Base-by-base conservation (phyloP, 2,329 filamentous ascomycete genomes). In the Chaetothyriales sp. region DNA sequence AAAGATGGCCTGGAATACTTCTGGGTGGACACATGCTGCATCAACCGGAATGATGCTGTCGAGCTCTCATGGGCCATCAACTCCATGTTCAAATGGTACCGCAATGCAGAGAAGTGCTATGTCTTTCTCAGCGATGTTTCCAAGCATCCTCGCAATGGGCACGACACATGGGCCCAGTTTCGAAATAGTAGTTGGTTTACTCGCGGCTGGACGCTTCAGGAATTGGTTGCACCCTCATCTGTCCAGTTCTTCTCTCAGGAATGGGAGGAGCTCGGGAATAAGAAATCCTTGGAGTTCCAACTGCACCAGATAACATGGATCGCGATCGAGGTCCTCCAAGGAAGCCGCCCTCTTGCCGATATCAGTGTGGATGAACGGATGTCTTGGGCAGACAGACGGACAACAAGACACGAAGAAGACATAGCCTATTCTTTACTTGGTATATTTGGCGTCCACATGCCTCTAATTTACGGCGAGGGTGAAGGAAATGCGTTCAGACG, bases 391-490 rank as follows among this genome's bases (percentile, higher is more conserved):
- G 65, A 64, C 8, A 53, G 50, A 18, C 62, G 62, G 19, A 49
- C 59, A 3, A 71, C 69, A 0, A 62, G 58, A 0, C 48, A 63
- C 2, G 4, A 46, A 0, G 70, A 73, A 43, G 71, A 73, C 36
- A 61, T 62, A 9, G 68, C 69, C 0, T 73, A 73, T 39, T 70
- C 63, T 8, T 57, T 73, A 0, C 51, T 73, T 2, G 71, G 70
- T 0, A 60, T 73, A 0, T 73, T 73, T 18, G 60, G 60, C 1
- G 61, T 73, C 18, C 63, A 68, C 36, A 70, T 73, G 64, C 63
- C 69, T 0, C 56, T 71, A 2, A 48, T 72, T 0, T 73, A 73
- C 47, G 70, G 70, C 6, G 62, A 64, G 36, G 59, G 59, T 2
- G 51, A 52, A 8, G 48, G 51, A 22, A 59, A 58, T 3, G 43